These are phyloP conservation scores for Clohesyomyces aquaticus DNA, from an alignment of 495 filamentous ascomycete species.

Conservation along the genomic window DNA sequence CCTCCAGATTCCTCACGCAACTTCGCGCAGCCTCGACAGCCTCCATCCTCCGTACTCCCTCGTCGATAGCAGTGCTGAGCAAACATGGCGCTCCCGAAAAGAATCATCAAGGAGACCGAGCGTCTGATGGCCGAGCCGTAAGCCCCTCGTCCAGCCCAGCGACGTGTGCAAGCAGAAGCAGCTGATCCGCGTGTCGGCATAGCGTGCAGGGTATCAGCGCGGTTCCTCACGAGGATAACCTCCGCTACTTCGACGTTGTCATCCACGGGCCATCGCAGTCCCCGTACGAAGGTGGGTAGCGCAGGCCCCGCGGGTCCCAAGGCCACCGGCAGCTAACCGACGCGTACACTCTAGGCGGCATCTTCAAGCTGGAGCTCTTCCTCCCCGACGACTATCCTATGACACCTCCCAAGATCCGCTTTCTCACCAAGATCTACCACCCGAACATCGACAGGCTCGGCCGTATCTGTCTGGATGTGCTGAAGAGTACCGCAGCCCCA, in stretches of 20 bases:
- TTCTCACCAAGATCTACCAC: conserved; percentile 98
- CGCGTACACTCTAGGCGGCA: conserved; percentile 64
- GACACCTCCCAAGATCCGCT: conserved; percentile 97
- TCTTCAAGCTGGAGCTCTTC: conserved; percentile 98
- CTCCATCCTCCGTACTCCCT: neutral
- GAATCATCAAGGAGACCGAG: conserved; percentile 98
- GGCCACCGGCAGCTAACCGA: neutral
- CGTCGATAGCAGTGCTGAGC: neutral
- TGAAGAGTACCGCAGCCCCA: conserved; percentile 73
- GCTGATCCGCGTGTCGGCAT: conserved; percentile 17
- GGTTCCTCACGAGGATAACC: conserved; percentile 96
- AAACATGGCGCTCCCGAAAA: conserved; percentile 77
- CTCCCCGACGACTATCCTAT: conserved; percentile 99
- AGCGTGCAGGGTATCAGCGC: conserved; percentile 97
- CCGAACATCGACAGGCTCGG: conserved; percentile 98
- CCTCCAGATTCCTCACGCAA: neutral
- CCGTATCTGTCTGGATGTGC: conserved; percentile 93
- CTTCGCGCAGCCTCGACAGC: neutral
- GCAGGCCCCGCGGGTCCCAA: neutral
- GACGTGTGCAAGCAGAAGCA: neutral
- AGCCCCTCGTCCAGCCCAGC: conserved; percentile 42
- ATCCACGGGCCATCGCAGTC: conserved; percentile 94
- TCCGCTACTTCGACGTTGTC: conserved; percentile 95
- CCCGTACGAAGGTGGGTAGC: conserved; percentile 78
- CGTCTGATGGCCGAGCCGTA: conserved; percentile 96